phyloP scores from a whole-genome alignment of 352 stramenopile genomes.

The Thalassiosira livingstoniorum region DNA sequence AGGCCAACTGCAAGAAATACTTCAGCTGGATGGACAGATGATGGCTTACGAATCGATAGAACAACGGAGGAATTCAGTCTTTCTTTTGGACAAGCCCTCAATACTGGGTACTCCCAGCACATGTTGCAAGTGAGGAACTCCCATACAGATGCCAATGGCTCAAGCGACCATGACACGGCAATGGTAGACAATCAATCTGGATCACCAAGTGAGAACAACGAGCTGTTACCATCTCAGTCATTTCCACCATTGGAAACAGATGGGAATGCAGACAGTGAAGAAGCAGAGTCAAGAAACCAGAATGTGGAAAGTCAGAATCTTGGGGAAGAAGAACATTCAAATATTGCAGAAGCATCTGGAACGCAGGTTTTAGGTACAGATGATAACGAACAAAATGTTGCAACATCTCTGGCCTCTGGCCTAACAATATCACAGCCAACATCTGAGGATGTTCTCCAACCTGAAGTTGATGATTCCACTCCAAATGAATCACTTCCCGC shows the following conservation, averaged over 20 bases:
- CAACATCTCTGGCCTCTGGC: constrained; percentile 23
- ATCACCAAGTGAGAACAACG: constrained; percentile 18
- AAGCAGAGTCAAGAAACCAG: constrained; percentile 2
- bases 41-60: constrained; percentile 73
- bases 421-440: constrained; percentile 60
- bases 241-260: background rate
- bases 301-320: constrained; percentile 5
- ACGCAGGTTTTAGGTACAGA: constrained; percentile 22
- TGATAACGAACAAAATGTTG: constrained; percentile 14
- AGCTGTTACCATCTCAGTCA: background rate
- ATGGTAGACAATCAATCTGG: constrained; percentile 5
- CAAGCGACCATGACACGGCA: constrained; percentile 5
- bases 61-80: constrained; percentile 71
- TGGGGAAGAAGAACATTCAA: no score
- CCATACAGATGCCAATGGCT: constrained; percentile 19
- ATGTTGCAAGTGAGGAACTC: background rate
- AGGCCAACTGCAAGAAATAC: constrained; percentile 25
- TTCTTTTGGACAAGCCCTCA: constrained; percentile 74
- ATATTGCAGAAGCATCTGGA: no score
- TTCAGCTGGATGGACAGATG: constrained; percentile 72
- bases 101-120: constrained; percentile 37
- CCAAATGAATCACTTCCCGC: background rate
- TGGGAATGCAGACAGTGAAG: background rate
- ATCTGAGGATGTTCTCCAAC: constrained; percentile 19
- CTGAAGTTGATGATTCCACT: background rate